phyloP scores from a whole-genome alignment of 2,329 filamentous ascomycete species.

The Annulohypoxylon truncatum region DNA sequence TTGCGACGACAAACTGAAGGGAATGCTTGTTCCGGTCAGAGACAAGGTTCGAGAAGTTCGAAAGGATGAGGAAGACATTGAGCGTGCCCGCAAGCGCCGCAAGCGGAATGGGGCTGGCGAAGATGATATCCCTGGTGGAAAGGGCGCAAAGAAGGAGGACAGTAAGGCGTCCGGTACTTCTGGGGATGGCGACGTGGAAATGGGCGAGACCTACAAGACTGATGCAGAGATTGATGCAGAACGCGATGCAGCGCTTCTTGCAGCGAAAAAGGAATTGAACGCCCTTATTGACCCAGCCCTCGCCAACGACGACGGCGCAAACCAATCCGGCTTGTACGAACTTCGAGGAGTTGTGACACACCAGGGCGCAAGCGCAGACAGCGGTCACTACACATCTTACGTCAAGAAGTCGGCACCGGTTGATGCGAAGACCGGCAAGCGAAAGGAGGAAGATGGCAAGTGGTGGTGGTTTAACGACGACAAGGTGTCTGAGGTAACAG shows the following conservation, averaged over 20 bases:
- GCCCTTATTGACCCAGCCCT: conserved; percentile 80
- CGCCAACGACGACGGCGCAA: conserved; percentile 81
- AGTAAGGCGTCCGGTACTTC: conserved; percentile 53
- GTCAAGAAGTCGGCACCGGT: conserved; percentile 87
- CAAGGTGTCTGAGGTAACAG: conserved; percentile 90
- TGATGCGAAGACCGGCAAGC: conserved; percentile 80
- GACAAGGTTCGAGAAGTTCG: conserved; percentile 95
- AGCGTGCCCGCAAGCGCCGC: conserved; percentile 90
- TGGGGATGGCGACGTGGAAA: conserved; percentile 76
- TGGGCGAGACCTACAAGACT: conserved; percentile 85
- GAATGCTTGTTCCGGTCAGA: conserved; percentile 87
- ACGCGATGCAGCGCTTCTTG: conserved; percentile 77
- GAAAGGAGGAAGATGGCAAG: conserved; percentile 85
- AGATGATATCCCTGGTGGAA: conserved; percentile 62
- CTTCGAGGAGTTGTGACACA: conserved; percentile 94
- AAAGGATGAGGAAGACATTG: conserved; percentile 94
- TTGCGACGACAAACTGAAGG: conserved; percentile 89
- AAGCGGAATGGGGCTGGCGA: conserved; percentile 70
- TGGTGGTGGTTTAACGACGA: conserved; percentile 99
- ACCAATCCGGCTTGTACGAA: conserved; percentile 95
- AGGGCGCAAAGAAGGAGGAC: conserved; percentile 60
- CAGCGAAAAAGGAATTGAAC: conserved; percentile 89
- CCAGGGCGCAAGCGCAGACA: conserved; percentile 95
- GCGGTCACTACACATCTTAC: conserved; percentile 97
- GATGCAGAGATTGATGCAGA: conserved; percentile 94